A percentile compares a stretch with the other conserved stretches of the same genome.
phyloP scores from a whole-genome alignment of 495 filamentous ascomycete genomes.

The Echria macrotheca region DNA sequence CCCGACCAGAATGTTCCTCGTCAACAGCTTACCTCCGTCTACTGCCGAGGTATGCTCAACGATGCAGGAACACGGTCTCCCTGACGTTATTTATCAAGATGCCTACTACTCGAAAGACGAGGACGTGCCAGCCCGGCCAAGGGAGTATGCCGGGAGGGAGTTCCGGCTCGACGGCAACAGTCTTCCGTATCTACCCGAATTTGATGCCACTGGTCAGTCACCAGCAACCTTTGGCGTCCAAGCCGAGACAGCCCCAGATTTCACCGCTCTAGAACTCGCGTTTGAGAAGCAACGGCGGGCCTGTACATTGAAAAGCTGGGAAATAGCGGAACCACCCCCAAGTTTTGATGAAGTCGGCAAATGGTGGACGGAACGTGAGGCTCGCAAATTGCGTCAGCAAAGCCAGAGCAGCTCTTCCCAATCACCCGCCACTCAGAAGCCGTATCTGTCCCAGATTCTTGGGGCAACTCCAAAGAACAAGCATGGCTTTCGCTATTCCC shows the following conservation, averaged over 20 bases:
- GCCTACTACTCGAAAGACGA: conserved; percentile 80
- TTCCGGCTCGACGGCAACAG: conserved; percentile 73
- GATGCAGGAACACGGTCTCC: conserved; percentile 37
- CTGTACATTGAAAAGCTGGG: conserved; percentile 60
- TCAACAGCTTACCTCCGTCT: conserved; percentile 34
- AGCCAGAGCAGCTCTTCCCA: conserved; percentile 44
- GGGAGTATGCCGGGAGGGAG: conserved; percentile 85
- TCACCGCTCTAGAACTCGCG: conserved; percentile 41
- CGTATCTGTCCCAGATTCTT: conserved; percentile 75
- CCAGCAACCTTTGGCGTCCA: conserved; percentile 53
- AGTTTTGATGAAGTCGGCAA: conserved; percentile 60
- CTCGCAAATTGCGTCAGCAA: conserved; percentile 13
- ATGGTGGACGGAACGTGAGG: conserved; percentile 54
- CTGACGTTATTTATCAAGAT: conserved; percentile 69
- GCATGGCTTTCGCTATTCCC: conserved; percentile 82
- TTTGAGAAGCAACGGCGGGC: conserved; percentile 45
- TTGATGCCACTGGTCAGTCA: conserved; percentile 61
- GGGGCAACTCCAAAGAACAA: conserved; percentile 82
- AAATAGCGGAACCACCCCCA: conserved; percentile 61
- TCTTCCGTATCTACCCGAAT: conserved; percentile 70
- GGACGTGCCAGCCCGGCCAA: conserved; percentile 72
- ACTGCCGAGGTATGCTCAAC: conserved; percentile 35
- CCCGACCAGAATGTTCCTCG: conserved; percentile 20
- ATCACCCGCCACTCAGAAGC: conserved; percentile 40
- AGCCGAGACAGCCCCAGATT: conserved; percentile 38